A percentile compares a stretch with the other conserved stretches of the same genome.
phyloP scores from a whole-genome alignment of 441 rosid species.

The Gossypium trilobum region DNA sequence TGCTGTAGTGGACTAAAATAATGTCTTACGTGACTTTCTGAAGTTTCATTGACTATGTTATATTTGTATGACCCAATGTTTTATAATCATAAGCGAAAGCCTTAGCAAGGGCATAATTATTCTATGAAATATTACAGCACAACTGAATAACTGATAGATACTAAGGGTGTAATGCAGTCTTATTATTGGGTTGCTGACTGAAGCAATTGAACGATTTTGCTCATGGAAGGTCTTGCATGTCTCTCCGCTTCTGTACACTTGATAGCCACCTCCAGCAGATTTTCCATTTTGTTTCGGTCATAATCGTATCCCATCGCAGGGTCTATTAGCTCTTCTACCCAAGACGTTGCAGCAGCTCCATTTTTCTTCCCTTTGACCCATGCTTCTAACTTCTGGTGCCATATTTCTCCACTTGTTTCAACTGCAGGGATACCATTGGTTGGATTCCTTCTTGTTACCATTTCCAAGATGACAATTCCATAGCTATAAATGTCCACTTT shows the following conservation, averaged over 20 bases:
- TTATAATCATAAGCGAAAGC: too few species aligned
- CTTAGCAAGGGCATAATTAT: too few species aligned
- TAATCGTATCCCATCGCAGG: background rate
- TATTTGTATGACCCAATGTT: too few species aligned
- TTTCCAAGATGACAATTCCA: conserved; percentile 29
- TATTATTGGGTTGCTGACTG: too few species aligned
- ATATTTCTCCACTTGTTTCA: background rate
- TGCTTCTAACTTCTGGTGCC: background rate
- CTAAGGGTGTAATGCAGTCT: too few species aligned
- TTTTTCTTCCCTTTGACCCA: background rate
- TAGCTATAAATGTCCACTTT: conserved; percentile 35
- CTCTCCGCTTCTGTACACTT: background rate
- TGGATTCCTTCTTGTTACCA: conserved; percentile 16
- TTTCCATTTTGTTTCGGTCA: background rate
- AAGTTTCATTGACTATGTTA: too few species aligned
- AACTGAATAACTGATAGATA: too few species aligned
- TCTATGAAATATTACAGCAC: too few species aligned
- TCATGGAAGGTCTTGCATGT: background rate
- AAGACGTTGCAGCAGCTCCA: background rate
- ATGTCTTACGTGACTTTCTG: too few species aligned
- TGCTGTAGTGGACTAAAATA: too few species aligned
- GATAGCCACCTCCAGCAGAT: background rate
- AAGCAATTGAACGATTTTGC: background rate
- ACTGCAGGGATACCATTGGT: background rate
- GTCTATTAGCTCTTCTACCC: too few species aligned